A percentile compares a stretch with the other conserved stretches of the same genome.
Evolutionary conservation across 441 rosid species (phyloP).

Genomic region (Isatis lusitanica): DNA sequence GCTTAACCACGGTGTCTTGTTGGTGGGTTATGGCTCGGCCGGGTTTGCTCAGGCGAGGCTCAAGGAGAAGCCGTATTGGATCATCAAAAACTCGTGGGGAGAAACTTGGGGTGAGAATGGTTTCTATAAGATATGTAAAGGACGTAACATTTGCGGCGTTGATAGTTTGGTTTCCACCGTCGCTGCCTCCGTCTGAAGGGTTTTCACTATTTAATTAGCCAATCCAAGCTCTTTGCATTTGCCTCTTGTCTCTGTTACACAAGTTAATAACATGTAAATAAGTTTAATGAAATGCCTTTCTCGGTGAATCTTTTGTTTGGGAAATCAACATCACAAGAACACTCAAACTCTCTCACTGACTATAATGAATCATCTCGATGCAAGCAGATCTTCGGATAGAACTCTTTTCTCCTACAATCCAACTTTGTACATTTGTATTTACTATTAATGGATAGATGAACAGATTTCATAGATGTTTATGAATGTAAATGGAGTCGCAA

Average conservation of each 20-base stretch:
- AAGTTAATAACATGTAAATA: neutral
- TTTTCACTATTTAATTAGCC: neutral
- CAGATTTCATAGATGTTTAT: too few species aligned
- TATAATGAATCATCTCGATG: too few species aligned
- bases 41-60: constrained; percentile 80
- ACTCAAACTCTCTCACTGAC: neutral
- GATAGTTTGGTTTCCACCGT: constrained; percentile 94
- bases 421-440: too few species aligned
- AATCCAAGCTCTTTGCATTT: neutral
- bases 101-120: constrained; percentile 90
- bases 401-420: too few species aligned
- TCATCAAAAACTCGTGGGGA: constrained; percentile 97
- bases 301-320: neutral
- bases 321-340: neutral
- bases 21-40: constrained; percentile 85
- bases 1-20: constrained; percentile 82
- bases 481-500: too few species aligned
- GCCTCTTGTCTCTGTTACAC: neutral
- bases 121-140: constrained; percentile 84
- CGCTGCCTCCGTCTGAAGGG: constrained; percentile 43
- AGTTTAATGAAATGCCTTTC: neutral
- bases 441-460: too few species aligned
- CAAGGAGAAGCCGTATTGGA: constrained; percentile 94
- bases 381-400: too few species aligned
- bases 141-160: constrained; percentile 83